These are phyloP conservation scores for Cladosporium cucumerinum DNA, from an alignment of 2,329 filamentous ascomycete genomes.

Conservation along the genomic window DNA sequence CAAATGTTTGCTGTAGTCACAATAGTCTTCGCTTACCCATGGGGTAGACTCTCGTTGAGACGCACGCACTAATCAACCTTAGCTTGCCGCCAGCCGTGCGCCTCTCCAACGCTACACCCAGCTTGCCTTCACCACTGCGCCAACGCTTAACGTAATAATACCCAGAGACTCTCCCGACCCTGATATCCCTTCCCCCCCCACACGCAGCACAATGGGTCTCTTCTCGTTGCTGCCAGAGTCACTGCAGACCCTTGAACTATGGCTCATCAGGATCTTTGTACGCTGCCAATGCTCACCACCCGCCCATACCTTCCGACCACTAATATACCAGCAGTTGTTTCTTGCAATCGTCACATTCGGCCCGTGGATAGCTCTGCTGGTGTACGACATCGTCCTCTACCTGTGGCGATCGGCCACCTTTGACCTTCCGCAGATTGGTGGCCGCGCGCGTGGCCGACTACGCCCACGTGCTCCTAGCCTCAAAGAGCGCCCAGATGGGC, in stretches of 20 bases:
- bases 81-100: background rate
- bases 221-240: constrained; percentile 62
- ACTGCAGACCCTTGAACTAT: constrained; percentile 57
- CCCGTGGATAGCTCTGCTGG: constrained; percentile 59
- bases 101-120: background rate
- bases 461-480: constrained; percentile 61
- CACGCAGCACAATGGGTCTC: constrained; percentile 52
- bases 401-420: constrained; percentile 56
- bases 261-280: constrained; percentile 62
- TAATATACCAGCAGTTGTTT: constrained; percentile 48
- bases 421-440: constrained; percentile 59
- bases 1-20: background rate
- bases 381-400: constrained; percentile 64
- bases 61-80: background rate
- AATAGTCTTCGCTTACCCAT: background rate
- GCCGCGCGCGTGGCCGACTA: constrained; percentile 57
- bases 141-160: background rate
- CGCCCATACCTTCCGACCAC: background rate
- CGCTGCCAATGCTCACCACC: constrained; percentile 29
- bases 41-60: background rate
- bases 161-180: background rate
- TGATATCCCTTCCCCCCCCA: background rate
- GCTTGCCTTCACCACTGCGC: background rate
- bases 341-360: constrained; percentile 59
- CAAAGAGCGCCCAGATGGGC: constrained; percentile 54